Conservation (phyloP, 352 stramenopile genomes). For the Hyaloperonospora brassicae region DNA sequence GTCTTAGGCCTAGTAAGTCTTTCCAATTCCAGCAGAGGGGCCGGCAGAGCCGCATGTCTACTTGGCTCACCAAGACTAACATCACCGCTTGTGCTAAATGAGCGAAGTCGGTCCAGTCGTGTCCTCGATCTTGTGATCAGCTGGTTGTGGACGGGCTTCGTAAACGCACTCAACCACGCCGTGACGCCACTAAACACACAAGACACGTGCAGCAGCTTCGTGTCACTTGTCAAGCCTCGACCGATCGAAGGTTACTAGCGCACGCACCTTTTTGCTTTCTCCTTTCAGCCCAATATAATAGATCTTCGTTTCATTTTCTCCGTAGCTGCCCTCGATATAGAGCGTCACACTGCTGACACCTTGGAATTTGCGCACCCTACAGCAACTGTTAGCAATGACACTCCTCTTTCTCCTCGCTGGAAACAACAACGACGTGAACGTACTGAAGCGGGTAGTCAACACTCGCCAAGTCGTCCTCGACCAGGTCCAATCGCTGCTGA, state of each 20-base stretch:
- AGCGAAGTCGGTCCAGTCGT: conserved; percentile 39
- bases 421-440: neutral
- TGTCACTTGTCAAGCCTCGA: conserved; percentile 10
- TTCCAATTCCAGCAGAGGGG: conserved; percentile 15
- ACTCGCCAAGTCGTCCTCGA: conserved; percentile 52
- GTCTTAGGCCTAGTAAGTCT: conserved; percentile 22
- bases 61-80: conserved; percentile 4
- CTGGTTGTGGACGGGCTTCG: conserved; percentile 61
- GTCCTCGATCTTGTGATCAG: conserved; percentile 72
- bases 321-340: conserved; percentile 71
- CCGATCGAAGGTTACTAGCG: neutral
- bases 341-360: conserved; percentile 75
- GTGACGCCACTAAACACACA: conserved; percentile 57
- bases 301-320: conserved; percentile 61
- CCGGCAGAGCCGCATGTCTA: neutral
- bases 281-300: conserved; percentile 86
- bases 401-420: neutral
- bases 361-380: conserved; percentile 81
- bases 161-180: conserved; percentile 82
- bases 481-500: conserved; percentile 67
- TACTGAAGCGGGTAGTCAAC: conserved; percentile 77
- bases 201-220: conserved; percentile 6
- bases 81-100: conserved; percentile 23
- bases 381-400: conserved; percentile 1
- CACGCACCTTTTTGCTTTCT: conserved; percentile 73